Percentiles rank a stretch among this genome's conserved stretches.
phyloP scores from a whole-genome alignment of 2,329 filamentous ascomycete genomes.

The Acrocalymma vagum region DNA sequence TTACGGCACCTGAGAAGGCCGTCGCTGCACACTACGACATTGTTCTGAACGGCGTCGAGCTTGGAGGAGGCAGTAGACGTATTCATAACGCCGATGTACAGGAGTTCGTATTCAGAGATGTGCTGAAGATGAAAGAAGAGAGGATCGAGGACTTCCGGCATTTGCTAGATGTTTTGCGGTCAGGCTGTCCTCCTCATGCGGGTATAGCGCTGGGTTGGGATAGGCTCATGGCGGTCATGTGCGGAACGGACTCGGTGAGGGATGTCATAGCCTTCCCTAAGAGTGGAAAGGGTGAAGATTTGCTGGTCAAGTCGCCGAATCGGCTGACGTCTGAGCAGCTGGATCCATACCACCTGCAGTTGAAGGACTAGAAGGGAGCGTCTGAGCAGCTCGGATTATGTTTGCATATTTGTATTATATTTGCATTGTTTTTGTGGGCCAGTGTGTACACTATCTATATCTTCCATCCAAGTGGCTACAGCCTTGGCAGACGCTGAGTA shows the following conservation, averaged over 20 bases:
- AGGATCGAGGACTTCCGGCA: constrained; percentile 85
- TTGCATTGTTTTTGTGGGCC: too few relatives aligned
- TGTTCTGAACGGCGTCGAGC: constrained; percentile 92
- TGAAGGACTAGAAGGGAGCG: constrained; percentile 22
- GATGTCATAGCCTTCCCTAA: constrained; percentile 99
- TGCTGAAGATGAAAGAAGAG: constrained; percentile 78
- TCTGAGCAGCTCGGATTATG: too few relatives aligned
- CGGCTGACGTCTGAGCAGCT: constrained; percentile 68
- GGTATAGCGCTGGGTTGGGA: constrained; percentile 95
- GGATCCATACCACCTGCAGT: constrained; percentile 65
- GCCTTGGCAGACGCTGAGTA: too few relatives aligned
- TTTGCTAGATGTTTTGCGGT: constrained; percentile 79
- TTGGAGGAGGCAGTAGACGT: constrained; percentile 91
- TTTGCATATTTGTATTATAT: background rate
- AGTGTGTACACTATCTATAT: too few relatives aligned
- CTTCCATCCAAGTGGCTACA: too few relatives aligned
- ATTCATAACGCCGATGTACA: constrained; percentile 88
- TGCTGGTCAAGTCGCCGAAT: constrained; percentile 81
- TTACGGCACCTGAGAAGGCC: constrained; percentile 74
- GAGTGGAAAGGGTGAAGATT: constrained; percentile 86
- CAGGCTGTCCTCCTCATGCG: constrained; percentile 93
- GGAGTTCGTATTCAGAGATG: constrained; percentile 82
- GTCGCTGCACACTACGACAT: constrained; percentile 94
- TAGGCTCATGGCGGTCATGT: constrained; percentile 80
- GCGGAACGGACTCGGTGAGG: constrained; percentile 77